Conservation (phyloP, 2,329 filamentous ascomycete genomes). For the Emmonsiellopsis sp. region DNA sequence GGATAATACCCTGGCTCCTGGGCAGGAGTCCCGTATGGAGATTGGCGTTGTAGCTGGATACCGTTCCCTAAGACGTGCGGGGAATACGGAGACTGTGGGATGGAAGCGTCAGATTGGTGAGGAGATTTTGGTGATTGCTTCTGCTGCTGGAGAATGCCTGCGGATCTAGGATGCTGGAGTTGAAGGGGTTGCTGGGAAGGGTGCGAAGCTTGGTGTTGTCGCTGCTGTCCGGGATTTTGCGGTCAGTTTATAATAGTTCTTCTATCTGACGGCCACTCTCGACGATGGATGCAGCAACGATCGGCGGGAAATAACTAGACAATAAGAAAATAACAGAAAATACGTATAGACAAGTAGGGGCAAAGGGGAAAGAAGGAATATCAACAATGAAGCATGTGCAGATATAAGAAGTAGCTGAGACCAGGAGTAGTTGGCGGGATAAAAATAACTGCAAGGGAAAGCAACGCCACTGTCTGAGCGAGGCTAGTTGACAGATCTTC, state of each 20-base stretch:
- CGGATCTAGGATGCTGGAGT: slow-evolving; percentile 21
- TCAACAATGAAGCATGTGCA: not conserved
- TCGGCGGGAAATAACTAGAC: not conserved
- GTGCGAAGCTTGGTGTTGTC: slow-evolving; percentile 21
- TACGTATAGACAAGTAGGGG: not conserved
- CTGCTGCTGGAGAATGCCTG: slow-evolving; percentile 19
- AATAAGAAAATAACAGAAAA: not conserved
- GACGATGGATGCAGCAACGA: not conserved
- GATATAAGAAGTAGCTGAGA: not conserved
- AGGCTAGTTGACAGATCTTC: not conserved
- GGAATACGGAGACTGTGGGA: slow-evolving; percentile 23
- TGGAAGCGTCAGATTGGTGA: slow-evolving; percentile 44
- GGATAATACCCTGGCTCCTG: slow-evolving; percentile 67
- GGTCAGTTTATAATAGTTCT: slow-evolving; percentile 3
- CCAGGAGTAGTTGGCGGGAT: not conserved
- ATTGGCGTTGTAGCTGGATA: slow-evolving; percentile 41
- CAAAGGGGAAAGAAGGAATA: not conserved
- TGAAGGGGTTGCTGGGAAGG: slow-evolving; percentile 22
- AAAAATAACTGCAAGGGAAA: not conserved
- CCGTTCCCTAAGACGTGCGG: slow-evolving; percentile 27
- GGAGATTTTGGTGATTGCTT: slow-evolving; percentile 47
- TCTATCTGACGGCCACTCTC: not conserved
- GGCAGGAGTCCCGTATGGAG: slow-evolving; percentile 58
- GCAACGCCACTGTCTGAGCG: not conserved
- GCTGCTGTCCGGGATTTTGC: slow-evolving; percentile 19